Evolutionary conservation across 176 grass and related monocot species (phyloP), one percentile per base, ranked within the genome.

Genomic region (Cocos nucifera): DNA sequence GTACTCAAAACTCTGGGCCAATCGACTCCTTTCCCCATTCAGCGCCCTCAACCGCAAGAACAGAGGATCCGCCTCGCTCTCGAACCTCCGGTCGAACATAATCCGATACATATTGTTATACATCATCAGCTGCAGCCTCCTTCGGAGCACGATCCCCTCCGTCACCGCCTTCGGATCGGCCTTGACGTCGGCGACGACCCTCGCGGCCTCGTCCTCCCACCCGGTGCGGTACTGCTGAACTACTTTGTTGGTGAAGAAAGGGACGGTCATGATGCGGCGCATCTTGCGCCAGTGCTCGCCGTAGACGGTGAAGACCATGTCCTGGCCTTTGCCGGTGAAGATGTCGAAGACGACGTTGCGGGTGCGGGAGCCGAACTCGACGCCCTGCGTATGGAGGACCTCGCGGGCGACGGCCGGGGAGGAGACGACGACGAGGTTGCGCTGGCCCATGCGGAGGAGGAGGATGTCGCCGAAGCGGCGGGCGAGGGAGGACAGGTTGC

Each of bases 251-350:
- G 90, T 95, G 79, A 95, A 89, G 79, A 95, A 95, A 14, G 90
- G 86, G 39, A 84, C 86, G 0, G 86, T 95, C 90, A 95, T 86
- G 77, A 95, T 84, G 49, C 90, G 77, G 9, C 90, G 76, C 90
- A 95, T 95, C 79, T 86, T 95, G 59, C 86, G 86, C 90, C 86
- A 95, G 83, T 89, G 90, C 72, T 95, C 86, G 51, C 83, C 86
- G 71, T 89, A 95, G 57, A 84, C 86, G 22, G 90, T 95, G 82
- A 95, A 95, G 56, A 89, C 86, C 90, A 95, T 95, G 82, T 95
- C 90, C 74, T 86, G 90, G 0, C 90, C 90, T 14, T 86, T 51
- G 0, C 82, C 86, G 1, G 90, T 95, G 77, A 95, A 95, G 75
- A 95, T 81, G 78, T 95, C 90, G 69, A 89, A 89, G 6, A 89